Conservation (phyloP, 106 monocot species). For the Platanthera zijinensis region DNA sequence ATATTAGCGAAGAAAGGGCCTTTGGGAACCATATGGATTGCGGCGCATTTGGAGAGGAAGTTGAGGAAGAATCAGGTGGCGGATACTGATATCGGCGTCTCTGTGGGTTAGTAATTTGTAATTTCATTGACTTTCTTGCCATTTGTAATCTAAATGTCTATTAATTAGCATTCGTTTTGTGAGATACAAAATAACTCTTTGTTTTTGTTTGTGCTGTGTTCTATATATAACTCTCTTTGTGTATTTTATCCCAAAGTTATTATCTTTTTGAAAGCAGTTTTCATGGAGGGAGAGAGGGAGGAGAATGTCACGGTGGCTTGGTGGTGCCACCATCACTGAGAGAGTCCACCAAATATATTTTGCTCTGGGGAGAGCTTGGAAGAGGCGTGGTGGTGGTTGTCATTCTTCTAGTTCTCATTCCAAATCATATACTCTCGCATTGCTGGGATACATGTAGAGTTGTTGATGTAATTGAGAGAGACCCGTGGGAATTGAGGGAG, state of each 20-base stretch:
- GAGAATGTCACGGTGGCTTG: not conserved
- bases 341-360: not conserved
- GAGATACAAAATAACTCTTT: not conserved
- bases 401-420: not conserved
- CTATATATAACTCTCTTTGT: too few relatives aligned
- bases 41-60: slow-evolving; percentile 90
- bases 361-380: not conserved
- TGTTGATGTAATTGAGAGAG: not conserved
- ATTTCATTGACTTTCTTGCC: not conserved
- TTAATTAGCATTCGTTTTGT: not conserved
- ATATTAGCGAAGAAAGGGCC: slow-evolving; percentile 85
- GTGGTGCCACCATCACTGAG: not conserved
- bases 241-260: not conserved
- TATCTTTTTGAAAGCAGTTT: not conserved
- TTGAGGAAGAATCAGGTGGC: slow-evolving; percentile 77
- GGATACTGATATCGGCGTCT: slow-evolving; percentile 73
- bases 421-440: not conserved
- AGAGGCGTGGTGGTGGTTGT: not conserved
- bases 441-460: not conserved
- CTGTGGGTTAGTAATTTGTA: slow-evolving; percentile 49
- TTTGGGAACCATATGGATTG: slow-evolving; percentile 88
- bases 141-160: not conserved
- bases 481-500: not conserved
- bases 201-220: not conserved
- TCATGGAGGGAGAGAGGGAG: not conserved